Base-by-base conservation (phyloP, 768 basidiomycete species). In the Gyrodon lividus region DNA sequence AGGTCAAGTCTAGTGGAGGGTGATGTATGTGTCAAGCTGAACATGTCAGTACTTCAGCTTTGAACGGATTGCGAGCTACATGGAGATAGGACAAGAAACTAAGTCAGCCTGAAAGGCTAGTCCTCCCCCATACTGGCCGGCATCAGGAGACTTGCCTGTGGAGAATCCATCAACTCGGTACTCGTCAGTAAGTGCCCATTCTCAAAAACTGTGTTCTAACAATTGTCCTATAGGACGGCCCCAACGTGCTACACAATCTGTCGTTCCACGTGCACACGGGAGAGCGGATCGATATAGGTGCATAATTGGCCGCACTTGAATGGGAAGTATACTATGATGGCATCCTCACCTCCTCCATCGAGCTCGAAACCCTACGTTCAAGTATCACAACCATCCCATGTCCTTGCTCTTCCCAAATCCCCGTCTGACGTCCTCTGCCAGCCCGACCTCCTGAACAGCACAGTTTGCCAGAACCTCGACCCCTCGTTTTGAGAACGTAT, bases 81-180 rank as follows among this genome's bases (percentile, higher is more conserved):
- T 84, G n/a, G 60, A 71, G 30, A 82, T 84, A 26, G 52, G 50
- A 19, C 52, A 50, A 49, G 83, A 84, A 33, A 79, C 82, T 45
- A 83, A 86, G 60, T 74, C 74, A 51, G 65, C n/a, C 50, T 60
- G 9, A 77, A 45, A 44, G 30, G 6, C 41, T 22, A 35, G 78
- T 37, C 84, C 84, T 3, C 84, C 86, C 2, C 84, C 84, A 0
- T 75, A 82, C 52, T 87, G 86, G 85, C 84, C 85, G 0, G 70
- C 78, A 9, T 79, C 77, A 14, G 85, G 85, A 10, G 69, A 75
- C 23, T 70, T 87, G 31, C 63, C 70, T 6, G 77, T 80, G 3
- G 77, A 83, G 48, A 77, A 78, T 16, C 63, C 86, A 3, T 77
- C 74, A 10, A 83, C 83, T 19, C 69, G 72, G 31, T 86, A 86